Conservation (phyloP, 257 asterid genomes). For the Salvia hispanica region DNA sequence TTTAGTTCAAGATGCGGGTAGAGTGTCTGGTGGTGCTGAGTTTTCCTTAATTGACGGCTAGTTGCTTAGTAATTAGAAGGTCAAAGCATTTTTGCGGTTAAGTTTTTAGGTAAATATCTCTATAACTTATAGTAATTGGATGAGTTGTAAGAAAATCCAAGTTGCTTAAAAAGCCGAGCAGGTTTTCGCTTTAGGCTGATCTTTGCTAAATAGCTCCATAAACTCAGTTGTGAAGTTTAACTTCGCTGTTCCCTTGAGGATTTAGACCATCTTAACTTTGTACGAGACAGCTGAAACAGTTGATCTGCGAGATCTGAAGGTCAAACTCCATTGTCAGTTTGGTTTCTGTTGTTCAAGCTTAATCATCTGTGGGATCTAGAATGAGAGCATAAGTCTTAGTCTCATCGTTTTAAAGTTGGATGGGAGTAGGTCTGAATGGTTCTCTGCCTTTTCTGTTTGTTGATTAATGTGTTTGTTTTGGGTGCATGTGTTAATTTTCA, state of each 20-base stretch:
- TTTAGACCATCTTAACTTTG: slow-evolving; percentile 20
- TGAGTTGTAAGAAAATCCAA: slow-evolving; percentile 1
- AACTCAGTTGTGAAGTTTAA: not conserved
- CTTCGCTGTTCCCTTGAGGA: not conserved
- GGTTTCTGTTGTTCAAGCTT: not conserved
- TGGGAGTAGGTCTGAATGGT: slow-evolving; percentile 7
- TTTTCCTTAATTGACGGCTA: no score
- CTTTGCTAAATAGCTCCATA: no score
- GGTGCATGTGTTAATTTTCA: not conserved
- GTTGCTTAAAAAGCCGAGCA: not conserved
- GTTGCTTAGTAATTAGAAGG: slow-evolving; percentile 10
- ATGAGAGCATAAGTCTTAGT: slow-evolving; percentile 5
- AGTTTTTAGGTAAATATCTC: no score
- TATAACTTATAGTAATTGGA: no score
- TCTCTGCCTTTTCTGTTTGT: slow-evolving; percentile 4
- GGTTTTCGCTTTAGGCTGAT: not conserved
- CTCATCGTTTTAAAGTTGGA: slow-evolving; percentile 7
- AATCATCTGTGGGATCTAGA: slow-evolving; percentile 24
- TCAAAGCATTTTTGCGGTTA: not conserved
- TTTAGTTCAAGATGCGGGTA: slow-evolving; percentile 7
- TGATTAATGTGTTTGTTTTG: not conserved
- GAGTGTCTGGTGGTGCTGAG: slow-evolving; percentile 23
- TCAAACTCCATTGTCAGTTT: slow-evolving; percentile 6
- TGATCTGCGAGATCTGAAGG: slow-evolving; percentile 23
- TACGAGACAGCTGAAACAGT: slow-evolving; percentile 13